Base-by-base conservation (phyloP, 1,284 basidiomycete genomes). In the Kwoniella shivajii region DNA sequence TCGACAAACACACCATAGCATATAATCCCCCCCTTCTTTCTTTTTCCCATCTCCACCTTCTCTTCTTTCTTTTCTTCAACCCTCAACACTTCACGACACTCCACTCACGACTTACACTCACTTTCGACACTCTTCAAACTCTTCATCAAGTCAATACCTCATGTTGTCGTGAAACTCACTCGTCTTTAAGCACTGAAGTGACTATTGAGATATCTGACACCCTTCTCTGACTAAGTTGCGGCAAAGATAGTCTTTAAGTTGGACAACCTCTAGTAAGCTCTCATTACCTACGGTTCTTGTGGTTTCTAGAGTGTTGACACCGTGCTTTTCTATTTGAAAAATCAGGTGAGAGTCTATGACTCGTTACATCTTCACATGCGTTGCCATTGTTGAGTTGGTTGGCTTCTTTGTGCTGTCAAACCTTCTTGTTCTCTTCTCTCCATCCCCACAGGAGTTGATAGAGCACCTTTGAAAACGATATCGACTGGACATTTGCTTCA, bases 251-350 rank as follows among this genome's bases (percentile, higher is more conserved):
- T 42, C 38, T 36, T 43, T 41, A 29, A 26, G 31, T 52, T 48
- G 47, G 42, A 22, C 39, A 55, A 50, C 60, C 57, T 59, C 60
- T 53, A 26, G 60, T 62, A 36, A 62, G 60, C 60, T 54, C 56
- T 58, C 56, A 53, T 62, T 53, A 62, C 56, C 60, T 29, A 6
- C 60, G 60, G 60, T 62, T 39, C 37, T 58, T 56, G 60, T 62
- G 38, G 51, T 47, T 56, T 38, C 41, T 37, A 59, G 57, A 62
- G 56, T 62, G 60, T 62, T 62, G 56, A 62, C 60, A 62, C 60
- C 60, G 44, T 52, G 52, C 56, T 59, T 45, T 54, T 54, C 39
- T 50, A 33, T 46, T 54, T 50, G 27, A 36, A 27, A 54, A 46
- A 57, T 57, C 60, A 62, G 60, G 60, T 62, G 60, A 62, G 60